Percentiles rank a stretch among this genome's conserved stretches.
Conservation (phyloP, 1,284 basidiomycete genomes). For the Trametes hirsuta region DNA sequence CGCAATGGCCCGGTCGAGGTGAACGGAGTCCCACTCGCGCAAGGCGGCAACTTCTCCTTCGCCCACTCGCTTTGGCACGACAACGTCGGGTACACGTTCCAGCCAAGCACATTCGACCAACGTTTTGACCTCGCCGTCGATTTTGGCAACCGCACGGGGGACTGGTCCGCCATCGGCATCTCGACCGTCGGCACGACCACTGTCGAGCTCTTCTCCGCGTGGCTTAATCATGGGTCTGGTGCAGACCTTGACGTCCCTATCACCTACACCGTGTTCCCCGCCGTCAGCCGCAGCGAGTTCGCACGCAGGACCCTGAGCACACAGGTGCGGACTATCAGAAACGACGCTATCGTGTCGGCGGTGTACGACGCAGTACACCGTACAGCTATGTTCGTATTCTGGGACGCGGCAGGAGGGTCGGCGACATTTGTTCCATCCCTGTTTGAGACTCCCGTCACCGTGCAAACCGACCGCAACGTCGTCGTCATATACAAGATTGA, state of each 20-base stretch:
- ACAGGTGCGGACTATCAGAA: conserved; percentile 42
- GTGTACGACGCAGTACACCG: conserved; percentile 36
- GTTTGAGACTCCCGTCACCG: conserved; percentile 37
- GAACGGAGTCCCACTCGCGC: conserved; percentile 38
- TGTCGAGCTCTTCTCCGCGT: conserved; percentile 65
- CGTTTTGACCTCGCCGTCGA: conserved; percentile 48
- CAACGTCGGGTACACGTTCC: conserved; percentile 56
- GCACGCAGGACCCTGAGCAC: conserved; percentile 23
- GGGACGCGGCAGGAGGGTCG: conserved; percentile 35
- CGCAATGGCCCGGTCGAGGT: conserved; percentile 47
- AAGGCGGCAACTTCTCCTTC: conserved; percentile 36
- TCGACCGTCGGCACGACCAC: conserved; percentile 53
- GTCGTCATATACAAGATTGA: conserved; percentile 48
- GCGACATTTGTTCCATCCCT: conserved; percentile 20
- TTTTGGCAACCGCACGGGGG: conserved; percentile 52
- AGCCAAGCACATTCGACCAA: conserved; percentile 11
- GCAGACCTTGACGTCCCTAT: conserved; percentile 36
- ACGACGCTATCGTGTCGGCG: conserved; percentile 39
- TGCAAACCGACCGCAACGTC: conserved; percentile 44
- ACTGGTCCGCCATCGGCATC: conserved; percentile 69
- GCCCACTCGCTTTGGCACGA: conserved; percentile 58
- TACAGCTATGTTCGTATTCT: conserved; percentile 40
- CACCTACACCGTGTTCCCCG: conserved; percentile 61
- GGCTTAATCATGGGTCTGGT: conserved; percentile 48
- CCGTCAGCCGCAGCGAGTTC: conserved; percentile 41